Evolutionary conservation across 164 flowering plant genomes (phyloP).

Genomic region (Cinnamomum chago): DNA sequence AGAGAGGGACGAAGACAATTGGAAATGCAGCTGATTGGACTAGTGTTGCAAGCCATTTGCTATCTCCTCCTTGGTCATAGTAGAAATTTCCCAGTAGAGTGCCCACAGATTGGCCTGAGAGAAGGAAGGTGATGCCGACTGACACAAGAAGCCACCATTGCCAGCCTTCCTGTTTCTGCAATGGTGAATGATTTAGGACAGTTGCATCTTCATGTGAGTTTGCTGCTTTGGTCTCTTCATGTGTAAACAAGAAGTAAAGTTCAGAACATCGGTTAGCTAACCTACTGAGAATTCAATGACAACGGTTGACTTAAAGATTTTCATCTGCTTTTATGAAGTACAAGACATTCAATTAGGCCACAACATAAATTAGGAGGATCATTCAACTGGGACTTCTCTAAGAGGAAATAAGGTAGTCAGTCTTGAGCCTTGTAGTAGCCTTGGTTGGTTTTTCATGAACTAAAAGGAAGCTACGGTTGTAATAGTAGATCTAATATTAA

Average conservation of each 20-base stretch:
- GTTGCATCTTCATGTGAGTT: slow-evolving; percentile 8
- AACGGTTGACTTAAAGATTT: too few relatives aligned
- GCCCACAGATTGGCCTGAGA: slow-evolving; percentile 21
- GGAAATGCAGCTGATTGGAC: slow-evolving; percentile 27
- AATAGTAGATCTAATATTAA: too few relatives aligned
- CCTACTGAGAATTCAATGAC: too few relatives aligned
- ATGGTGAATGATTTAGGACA: background rate
- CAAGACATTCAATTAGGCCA: too few relatives aligned
- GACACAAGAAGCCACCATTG: slow-evolving; percentile 35
- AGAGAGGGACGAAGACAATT: slow-evolving; percentile 17
- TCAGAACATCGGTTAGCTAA: too few relatives aligned
- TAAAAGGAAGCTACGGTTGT: too few relatives aligned
- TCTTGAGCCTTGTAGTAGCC: too few relatives aligned
- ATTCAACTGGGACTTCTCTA: too few relatives aligned
- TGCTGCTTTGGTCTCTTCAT: slow-evolving; percentile 19
- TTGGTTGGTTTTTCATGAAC: too few relatives aligned
- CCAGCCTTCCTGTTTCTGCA: slow-evolving; percentile 1
- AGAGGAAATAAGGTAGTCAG: too few relatives aligned
- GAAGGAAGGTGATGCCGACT: slow-evolving; percentile 22
- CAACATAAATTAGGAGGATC: too few relatives aligned
- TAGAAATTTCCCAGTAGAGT: slow-evolving; percentile 29
- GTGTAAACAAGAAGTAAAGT: background rate
- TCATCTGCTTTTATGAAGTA: too few relatives aligned
- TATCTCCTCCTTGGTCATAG: slow-evolving; percentile 27
- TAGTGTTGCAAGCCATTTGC: slow-evolving; percentile 29